A percentile compares a stretch with the other conserved stretches of the same genome.
These are phyloP conservation scores for Geosiphon pyriformis DNA, from an alignment of 192 early-diverging fungal genomes.

Conservation along the genomic window DNA sequence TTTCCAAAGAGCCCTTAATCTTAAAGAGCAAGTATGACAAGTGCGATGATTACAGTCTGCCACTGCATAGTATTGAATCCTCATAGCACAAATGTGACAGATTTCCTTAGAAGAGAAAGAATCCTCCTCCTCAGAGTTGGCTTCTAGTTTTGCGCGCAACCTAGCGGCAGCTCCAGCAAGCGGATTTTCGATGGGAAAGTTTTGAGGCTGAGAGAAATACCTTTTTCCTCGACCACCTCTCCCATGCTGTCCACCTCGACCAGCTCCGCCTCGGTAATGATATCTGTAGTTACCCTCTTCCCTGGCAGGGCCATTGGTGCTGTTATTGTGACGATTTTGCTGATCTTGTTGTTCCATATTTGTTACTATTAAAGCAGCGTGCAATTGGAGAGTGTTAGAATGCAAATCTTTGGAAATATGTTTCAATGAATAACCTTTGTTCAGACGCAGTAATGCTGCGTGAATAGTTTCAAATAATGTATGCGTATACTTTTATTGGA, in stretches of 20 bases:
- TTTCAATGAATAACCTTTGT: too few species aligned
- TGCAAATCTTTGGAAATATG: too few species aligned
- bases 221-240: neutral
- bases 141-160: neutral
- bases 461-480: too few species aligned
- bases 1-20: conserved; percentile 86
- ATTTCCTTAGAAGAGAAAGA: conserved; percentile 37
- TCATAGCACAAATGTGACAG: conserved; percentile 91
- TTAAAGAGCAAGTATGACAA: conserved; percentile 88
- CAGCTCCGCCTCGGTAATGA: neutral
- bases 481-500: too few species aligned
- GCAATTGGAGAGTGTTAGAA: too few species aligned
- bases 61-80: conserved; percentile 73
- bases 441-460: too few species aligned
- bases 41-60: conserved; percentile 89
- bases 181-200: neutral
- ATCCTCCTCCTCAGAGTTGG: conserved; percentile 22
- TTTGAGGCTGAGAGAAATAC: neutral
- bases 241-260: neutral
- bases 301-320: neutral
- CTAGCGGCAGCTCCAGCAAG: conserved; percentile 3
- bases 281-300: neutral
- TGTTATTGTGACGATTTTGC: neutral
- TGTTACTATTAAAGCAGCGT: too few species aligned
- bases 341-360: neutral